phyloP scores from a whole-genome alignment of 495 filamentous ascomycete species.

The Annulohypoxylon bovei region DNA sequence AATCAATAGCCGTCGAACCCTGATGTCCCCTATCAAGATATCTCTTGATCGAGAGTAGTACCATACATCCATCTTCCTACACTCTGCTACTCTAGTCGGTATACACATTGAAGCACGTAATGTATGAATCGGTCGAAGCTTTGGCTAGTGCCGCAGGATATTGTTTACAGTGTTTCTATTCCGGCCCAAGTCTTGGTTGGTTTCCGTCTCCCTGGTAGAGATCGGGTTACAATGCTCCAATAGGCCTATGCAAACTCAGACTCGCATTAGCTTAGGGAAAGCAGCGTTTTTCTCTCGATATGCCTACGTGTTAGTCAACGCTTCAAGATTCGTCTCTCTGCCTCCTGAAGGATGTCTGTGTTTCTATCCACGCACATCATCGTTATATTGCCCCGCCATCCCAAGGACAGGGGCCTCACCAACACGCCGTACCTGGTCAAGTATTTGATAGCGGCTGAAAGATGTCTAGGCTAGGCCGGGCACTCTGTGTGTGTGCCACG shows the following conservation, averaged over 20 bases:
- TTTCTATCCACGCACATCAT: constrained; percentile 37
- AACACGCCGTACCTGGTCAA: constrained; percentile 31
- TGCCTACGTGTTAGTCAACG: constrained; percentile 30
- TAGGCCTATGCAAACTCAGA: constrained; percentile 33
- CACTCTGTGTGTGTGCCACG: constrained; percentile 33
- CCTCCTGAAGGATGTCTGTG: constrained; percentile 29
- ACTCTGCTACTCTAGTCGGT: constrained; percentile 6
- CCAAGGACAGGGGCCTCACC: constrained; percentile 17
- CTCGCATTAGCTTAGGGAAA: constrained; percentile 30
- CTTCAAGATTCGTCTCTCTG: constrained; percentile 35
- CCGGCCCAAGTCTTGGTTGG: constrained; percentile 22
- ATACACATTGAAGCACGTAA: constrained; percentile 18
- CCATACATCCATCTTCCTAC: constrained; percentile 9
- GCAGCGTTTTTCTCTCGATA: neutral
- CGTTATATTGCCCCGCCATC: constrained; percentile 41
- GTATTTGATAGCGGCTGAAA: constrained; percentile 36
- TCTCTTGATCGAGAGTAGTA: constrained; percentile 17
- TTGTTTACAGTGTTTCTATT: constrained; percentile 23
- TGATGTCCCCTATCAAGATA: constrained; percentile 18
- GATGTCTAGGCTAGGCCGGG: constrained; percentile 40
- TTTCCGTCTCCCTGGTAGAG: constrained; percentile 33
- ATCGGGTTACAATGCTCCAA: constrained; percentile 24
- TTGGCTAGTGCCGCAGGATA: constrained; percentile 41
- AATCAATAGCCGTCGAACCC: constrained; percentile 4
- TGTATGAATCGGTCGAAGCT: constrained; percentile 39